Base-by-base conservation (phyloP, 2,329 filamentous ascomycete species). In the Beauveria sp. region DNA sequence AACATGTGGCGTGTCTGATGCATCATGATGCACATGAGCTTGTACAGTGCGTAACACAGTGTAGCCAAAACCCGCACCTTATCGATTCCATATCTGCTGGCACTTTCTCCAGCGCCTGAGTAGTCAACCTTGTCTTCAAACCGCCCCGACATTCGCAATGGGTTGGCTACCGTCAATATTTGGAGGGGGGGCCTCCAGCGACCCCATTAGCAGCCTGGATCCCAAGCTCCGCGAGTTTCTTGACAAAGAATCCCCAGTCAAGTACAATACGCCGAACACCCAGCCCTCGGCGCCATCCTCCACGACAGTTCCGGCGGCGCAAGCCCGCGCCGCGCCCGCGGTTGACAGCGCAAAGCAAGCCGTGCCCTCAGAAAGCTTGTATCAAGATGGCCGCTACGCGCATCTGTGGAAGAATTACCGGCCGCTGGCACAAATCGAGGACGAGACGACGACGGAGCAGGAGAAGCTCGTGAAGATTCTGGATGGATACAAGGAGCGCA, bases 401-500 rank as follows among this genome's bases (percentile, higher is more conserved):
- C 84, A 97, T 72, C 80, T 99, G 37, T 99, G 94, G 94, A 93
- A 92, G 75, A 91, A 84, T 62, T 99, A 99, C 80, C 83, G 83
- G 62, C 87, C 93, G 9, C 85, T 90, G 57, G 72, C 79, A 41
- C 80, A 89, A 61, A 77, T 96, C 63, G 88, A 93, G 69, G 80
- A 83, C 54, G 84, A 85, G 63, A 80, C 81, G 22, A 89, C 89
- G 71, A 85, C 84, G 44, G 89, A 94, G 67, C 86, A 91, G 69
- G 92, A 96, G 70, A 89, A 89, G 72, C 81, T 96, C 66, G 81
- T 84, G 72, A 86, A 91, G 71, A 86, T 97, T 61, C 79, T 97
- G 56, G 88, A 93, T 58, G 87, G 85, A 7, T 96, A 88, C 81
- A 96, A 96, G 73, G 85, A 90, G 70, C 86, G 92, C 64, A 91